Percentiles rank a stretch among this genome's conserved stretches.
These are phyloP conservation scores for Ramichloridium luteum DNA, from an alignment of 2,329 filamentous ascomycete species.

Conservation along the genomic window DNA sequence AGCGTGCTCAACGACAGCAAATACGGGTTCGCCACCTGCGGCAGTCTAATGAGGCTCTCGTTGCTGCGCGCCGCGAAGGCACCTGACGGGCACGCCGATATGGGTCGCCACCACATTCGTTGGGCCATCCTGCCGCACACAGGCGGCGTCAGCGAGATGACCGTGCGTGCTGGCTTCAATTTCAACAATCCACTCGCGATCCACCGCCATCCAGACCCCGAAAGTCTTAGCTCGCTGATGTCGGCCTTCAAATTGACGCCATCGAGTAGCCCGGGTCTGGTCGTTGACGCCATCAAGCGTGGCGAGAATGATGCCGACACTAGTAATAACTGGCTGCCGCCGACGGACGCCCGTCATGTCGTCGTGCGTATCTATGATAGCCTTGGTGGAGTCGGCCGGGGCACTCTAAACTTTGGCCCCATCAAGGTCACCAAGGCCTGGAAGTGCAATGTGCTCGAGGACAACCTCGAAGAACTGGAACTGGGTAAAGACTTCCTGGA, in stretches of 20 bases:
- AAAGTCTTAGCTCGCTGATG: constrained; percentile 21
- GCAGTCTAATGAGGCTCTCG: constrained; percentile 79
- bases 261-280: constrained; percentile 33
- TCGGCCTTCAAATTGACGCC: constrained; percentile 52
- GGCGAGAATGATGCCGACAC: constrained; percentile 51
- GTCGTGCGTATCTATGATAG: constrained; percentile 81
- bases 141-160: constrained; percentile 57
- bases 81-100: constrained; percentile 85
- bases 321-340: constrained; percentile 40
- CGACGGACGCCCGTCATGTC: constrained; percentile 56
- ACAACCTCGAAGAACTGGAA: constrained; percentile 59
- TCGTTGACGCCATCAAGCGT: constrained; percentile 85
- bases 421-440: constrained; percentile 63
- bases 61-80: constrained; percentile 82
- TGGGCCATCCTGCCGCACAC: constrained; percentile 84
- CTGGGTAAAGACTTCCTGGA: constrained; percentile 30
- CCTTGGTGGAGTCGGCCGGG: constrained; percentile 67
- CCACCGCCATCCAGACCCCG: constrained; percentile 28
- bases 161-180: constrained; percentile 71
- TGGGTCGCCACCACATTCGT: constrained; percentile 69
- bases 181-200: constrained; percentile 74
- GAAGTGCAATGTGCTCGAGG: constrained; percentile 81
- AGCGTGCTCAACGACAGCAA: constrained; percentile 92
- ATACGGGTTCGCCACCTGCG: constrained; percentile 85
- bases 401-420: constrained; percentile 50